Percentiles rank a stretch among this genome's conserved stretches.
Evolutionary conservation across 176 grass and related monocot genomes (phyloP).

Genomic region (maize (Zea mays)): Zm-B73-REFERENCE-NAM-5.0 NC_050102.1:96947001-96947500

Average conservation of each 20-base stretch:
- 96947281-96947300: constrained; percentile 86
- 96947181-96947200: constrained; percentile 91
- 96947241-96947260: constrained; percentile 89
- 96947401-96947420: constrained; percentile 70
- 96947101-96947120: constrained; percentile 87
- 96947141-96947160: constrained; percentile 85
- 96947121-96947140: constrained; percentile 86
- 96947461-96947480: constrained; percentile 97
- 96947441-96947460: constrained; percentile 83
- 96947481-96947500: constrained; percentile 92
- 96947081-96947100: constrained; percentile 91
- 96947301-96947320: constrained; percentile 86
- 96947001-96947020: constrained; percentile 80
- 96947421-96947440: constrained; percentile 88
- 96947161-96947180: constrained; percentile 91
- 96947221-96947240: constrained; percentile 80
- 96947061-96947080: constrained; percentile 92
- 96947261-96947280: constrained; percentile 66
- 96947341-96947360: constrained; percentile 73
- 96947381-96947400: constrained; percentile 72
- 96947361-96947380: constrained; percentile 72
- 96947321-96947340: constrained; percentile 98
- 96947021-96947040: constrained; percentile 82
- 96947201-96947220: constrained; percentile 77
- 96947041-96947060: constrained; percentile 73